These are phyloP conservation scores for Apiospora saccharicola DNA, from an alignment of 2,329 filamentous ascomycete genomes.

Conservation along the genomic window DNA sequence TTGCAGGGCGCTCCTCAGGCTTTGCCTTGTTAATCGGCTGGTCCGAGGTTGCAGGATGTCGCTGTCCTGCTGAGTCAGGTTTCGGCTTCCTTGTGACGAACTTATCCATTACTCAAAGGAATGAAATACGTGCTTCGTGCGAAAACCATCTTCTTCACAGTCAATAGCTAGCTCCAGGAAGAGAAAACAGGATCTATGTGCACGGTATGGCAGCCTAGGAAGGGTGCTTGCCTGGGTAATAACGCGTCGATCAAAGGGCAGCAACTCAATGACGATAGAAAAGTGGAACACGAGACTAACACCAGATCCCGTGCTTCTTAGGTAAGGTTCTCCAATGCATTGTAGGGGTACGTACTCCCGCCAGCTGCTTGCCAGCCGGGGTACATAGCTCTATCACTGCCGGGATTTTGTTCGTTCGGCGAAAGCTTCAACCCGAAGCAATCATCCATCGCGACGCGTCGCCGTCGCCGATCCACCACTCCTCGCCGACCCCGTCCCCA, in stretches of 20 bases:
- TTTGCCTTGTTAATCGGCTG: conserved; percentile 21
- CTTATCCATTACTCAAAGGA: conserved; percentile 17
- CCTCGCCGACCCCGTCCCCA: not conserved
- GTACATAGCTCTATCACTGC: not conserved
- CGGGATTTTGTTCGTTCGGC: not conserved
- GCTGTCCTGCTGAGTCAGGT: conserved; percentile 26
- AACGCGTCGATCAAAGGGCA: not conserved
- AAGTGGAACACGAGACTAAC: conserved; percentile 17
- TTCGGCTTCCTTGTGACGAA: conserved; percentile 19
- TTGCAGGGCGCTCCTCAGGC: conserved; percentile 42
- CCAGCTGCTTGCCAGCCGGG: not conserved
- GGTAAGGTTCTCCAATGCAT: not conserved
- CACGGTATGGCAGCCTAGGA: not conserved
- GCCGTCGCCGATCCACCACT: not conserved
- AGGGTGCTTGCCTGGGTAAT: not conserved
- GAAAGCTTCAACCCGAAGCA: conserved; percentile 3
- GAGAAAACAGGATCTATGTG: conserved; percentile 1
- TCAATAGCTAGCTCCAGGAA: not conserved
- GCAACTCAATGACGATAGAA: conserved; percentile 1
- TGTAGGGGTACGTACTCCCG: not conserved
- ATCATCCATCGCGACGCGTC: conserved; percentile 10
- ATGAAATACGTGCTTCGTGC: not conserved
- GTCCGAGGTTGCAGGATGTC: not conserved
- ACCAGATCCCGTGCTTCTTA: conserved; percentile 17
- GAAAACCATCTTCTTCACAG: not conserved